A percentile compares a stretch with the other conserved stretches of the same genome.
Conservation (phyloP, 495 filamentous ascomycete genomes). For the Penicillium salamii region DNA sequence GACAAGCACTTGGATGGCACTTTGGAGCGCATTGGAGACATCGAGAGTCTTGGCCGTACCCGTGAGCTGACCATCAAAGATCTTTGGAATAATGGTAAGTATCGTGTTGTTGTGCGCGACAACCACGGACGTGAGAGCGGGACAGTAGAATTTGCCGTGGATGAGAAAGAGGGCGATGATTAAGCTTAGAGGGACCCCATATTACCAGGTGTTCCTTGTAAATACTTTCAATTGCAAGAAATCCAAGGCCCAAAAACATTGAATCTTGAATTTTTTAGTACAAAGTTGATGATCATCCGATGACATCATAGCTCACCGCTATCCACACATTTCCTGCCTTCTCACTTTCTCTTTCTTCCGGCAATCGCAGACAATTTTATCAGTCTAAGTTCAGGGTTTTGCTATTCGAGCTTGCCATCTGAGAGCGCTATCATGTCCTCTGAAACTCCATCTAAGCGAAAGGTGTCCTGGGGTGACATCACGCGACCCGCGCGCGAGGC, state of each 20-base stretch:
- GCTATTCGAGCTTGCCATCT: background rate
- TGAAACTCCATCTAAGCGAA: slow-evolving; percentile 17
- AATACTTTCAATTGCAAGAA: background rate
- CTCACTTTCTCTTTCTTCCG: slow-evolving; percentile 6
- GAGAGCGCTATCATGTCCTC: background rate
- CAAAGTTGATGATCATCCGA: slow-evolving; percentile 17
- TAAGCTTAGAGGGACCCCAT: slow-evolving; percentile 15
- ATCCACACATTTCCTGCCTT: slow-evolving; percentile 14
- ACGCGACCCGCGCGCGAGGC: slow-evolving; percentile 12
- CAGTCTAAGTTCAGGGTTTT: background rate
- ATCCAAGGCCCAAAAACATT: background rate
- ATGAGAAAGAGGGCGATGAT: slow-evolving; percentile 30
- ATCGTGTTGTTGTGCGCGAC: slow-evolving; percentile 61
- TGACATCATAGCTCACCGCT: slow-evolving; percentile 39
- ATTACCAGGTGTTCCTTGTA: too few species aligned
- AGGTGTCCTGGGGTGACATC: background rate
- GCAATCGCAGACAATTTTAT: background rate
- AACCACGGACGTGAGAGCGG: slow-evolving; percentile 47
- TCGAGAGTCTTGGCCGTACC: slow-evolving; percentile 90
- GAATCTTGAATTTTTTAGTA: too few species aligned
- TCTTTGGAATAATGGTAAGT: slow-evolving; percentile 72
- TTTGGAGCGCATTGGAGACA: slow-evolving; percentile 76
- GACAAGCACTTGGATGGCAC: slow-evolving; percentile 79
- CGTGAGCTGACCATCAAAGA: slow-evolving; percentile 90
- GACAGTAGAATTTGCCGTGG: slow-evolving; percentile 43